Base-by-base conservation (phyloP, 169 alveolate genomes). In the Plasmodium relictum region DNA sequence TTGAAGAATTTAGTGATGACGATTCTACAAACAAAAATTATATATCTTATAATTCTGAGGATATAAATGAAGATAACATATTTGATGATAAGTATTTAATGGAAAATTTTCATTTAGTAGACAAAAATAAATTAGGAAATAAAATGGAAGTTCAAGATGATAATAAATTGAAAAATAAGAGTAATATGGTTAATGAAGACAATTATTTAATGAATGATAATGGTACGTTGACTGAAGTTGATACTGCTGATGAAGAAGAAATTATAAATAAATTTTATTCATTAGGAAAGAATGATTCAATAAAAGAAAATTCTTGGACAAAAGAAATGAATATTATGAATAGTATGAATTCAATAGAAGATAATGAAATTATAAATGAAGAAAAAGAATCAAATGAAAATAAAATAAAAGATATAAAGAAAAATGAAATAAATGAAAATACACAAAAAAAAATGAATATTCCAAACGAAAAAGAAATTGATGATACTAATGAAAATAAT, bases 311-410 rank as follows among this genome's bases (percentile, higher is more conserved):
- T 3, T 31, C 3, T 31, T 31, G 39, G 39, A 31, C 39, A 31
- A 31, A 18, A 14, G 24, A n/a, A 42, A 6, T 50, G 83, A n/a
- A 70, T n/a, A 37, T 9, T 4, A 6, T 14, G 39, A 31, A 31
- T 3, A 3, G 3, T 3, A 31, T 31, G 39, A 31, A 31, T 31
- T 31, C 39, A 31, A 31, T 31, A 31, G 39, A 31, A 31, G 39
- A 31, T 3, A 58, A 50, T 50, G 83, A 59, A 58, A 5, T n/a
- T 22, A 44, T 39, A 45, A 18, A 10, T 18, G 73, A 24, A 72
- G 26, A 18, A 14, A 16, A 9, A 50, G 50, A 24, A 2, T 12
- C 14, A n/a, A 41, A 41, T 3, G 63, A 10, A 73, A 8, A 26
- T 73, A 16, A 39, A 42, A 37, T 24, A 42, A 26, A 0, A 39